Base-by-base conservation (phyloP, 148 eudicot species). In the Selenicereus undatus region DNA sequence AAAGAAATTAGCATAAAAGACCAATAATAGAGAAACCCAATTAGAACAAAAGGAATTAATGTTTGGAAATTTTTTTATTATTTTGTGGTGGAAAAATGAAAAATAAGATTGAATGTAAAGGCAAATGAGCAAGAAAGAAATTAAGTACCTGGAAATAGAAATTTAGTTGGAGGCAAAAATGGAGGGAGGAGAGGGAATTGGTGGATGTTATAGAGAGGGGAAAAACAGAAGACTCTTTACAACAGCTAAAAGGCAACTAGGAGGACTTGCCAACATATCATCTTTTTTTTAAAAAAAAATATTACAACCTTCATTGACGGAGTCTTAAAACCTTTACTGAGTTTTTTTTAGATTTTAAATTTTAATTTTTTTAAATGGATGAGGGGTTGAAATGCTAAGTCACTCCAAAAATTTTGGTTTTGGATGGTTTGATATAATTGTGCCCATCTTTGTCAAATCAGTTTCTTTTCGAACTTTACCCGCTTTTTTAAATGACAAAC, bases 161-260 rank as follows among this genome's bases (percentile, higher is more conserved):
- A 22, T 3, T 22, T 32, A 18, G 32, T 56, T 27, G 36, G 48
- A 43, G 77, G 71, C 71, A 70, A 81, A 75, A 58, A 72, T 54
- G 70, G 65, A 56, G 77, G 42, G 72, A 43, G 18, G 81, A 82
- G 30, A 77, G 72, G 66, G 52, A 58, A 35, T 58, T 39, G 77
- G 58, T 48, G 76, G 80, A 62, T 54, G 76, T 82, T 82, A 82
- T 82, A 82, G 80, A 56, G 52, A 20, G 43, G n/a, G 22, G 35
- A 26, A 24, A 30, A 9, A 54, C 0, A 8, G 71, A 32, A 70
- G 80, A 69, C 76, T 81, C 36, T 75, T 81, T 66, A 68, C 65
- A 81, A 50, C 21, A 43, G 83, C 75, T 81, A 69, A 45, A 27
- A 54, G 68, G 76, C 83, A 76, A 60, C 60, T 43, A 65, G 54